phyloP scores from a whole-genome alignment of 495 filamentous ascomycete genomes.

The Aspergillus funiculosus region DNA sequence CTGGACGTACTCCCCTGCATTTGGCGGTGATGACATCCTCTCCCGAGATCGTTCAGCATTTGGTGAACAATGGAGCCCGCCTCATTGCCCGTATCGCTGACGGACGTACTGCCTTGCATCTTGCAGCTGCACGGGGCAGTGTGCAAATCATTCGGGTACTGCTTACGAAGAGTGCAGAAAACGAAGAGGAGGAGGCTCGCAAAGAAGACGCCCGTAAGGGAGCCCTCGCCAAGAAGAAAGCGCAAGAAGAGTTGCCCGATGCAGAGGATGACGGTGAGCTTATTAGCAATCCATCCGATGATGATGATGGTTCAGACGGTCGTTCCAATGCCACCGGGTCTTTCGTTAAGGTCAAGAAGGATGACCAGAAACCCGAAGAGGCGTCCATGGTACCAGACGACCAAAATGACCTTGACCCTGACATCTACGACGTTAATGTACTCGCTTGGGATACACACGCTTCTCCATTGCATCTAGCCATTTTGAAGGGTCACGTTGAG shows the following conservation, averaged over 20 bases:
- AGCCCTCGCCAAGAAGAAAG: slow-evolving; percentile 29
- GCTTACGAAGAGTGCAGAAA: slow-evolving; percentile 60
- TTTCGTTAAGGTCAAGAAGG: slow-evolving; percentile 58
- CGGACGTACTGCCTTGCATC: slow-evolving; percentile 70
- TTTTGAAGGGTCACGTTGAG: slow-evolving; percentile 60
- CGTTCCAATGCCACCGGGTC: slow-evolving; percentile 51
- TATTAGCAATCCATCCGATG: slow-evolving; percentile 20
- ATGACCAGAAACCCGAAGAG: slow-evolving; percentile 21
- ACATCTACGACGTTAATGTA: slow-evolving; percentile 72
- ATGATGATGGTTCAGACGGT: slow-evolving; percentile 24
- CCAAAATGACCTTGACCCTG: slow-evolving; percentile 60
- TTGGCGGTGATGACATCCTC: slow-evolving; percentile 63
- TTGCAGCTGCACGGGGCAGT: slow-evolving; percentile 64
- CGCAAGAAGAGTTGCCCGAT: slow-evolving; percentile 27
- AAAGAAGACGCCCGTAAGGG: slow-evolving; percentile 46
- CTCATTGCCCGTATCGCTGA: slow-evolving; percentile 67
- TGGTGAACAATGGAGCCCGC: slow-evolving; percentile 68
- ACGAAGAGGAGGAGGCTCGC: slow-evolving; percentile 60
- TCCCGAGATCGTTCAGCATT: slow-evolving; percentile 59
- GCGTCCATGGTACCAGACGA: slow-evolving; percentile 35
- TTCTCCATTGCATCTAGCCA: slow-evolving; percentile 71
- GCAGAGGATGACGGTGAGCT: slow-evolving; percentile 27
- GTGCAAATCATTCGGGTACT: slow-evolving; percentile 63
- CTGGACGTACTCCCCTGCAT: slow-evolving; percentile 75
- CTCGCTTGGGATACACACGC: slow-evolving; percentile 67